Conservation (phyloP, 2,329 filamentous ascomycete species). For the Tolypocladium guangdongense region DNA sequence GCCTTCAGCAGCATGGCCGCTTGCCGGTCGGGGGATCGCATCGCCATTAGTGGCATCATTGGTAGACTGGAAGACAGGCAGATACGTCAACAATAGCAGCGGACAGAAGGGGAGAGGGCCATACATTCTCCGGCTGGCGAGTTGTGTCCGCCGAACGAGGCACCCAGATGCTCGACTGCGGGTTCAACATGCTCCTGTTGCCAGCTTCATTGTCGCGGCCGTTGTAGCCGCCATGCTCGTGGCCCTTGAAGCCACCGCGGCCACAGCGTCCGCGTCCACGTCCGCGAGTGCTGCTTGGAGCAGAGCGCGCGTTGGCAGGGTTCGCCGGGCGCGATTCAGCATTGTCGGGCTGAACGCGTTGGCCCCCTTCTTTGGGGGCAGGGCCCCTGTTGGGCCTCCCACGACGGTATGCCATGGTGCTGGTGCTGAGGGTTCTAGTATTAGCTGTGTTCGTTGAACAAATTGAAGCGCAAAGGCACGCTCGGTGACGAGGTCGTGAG, state of each 20-base stretch:
- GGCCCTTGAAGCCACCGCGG: neutral
- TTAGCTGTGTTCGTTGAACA: neutral
- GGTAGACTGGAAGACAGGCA: neutral
- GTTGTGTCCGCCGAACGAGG: neutral
- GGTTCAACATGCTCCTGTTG: neutral
- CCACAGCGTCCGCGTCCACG: neutral
- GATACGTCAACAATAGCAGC: neutral
- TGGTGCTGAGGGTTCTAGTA: neutral
- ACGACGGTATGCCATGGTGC: neutral
- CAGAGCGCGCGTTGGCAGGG: neutral
- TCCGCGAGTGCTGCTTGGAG: neutral
- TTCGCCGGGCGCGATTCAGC: constrained; percentile 1
- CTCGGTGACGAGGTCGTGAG: neutral
- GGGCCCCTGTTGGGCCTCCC: neutral
- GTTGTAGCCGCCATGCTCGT: neutral
- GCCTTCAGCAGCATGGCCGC: neutral
- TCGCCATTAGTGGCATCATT: neutral
- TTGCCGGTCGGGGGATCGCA: neutral
- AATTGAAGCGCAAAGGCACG: neutral
- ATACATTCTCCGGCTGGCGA: neutral
- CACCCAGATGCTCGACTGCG: neutral
- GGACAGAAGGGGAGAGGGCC: neutral
- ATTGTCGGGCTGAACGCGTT: constrained; percentile 1
- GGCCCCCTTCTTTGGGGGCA: neutral
- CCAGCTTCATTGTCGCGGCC: neutral